A percentile compares a stretch with the other conserved stretches of the same genome.
These are phyloP conservation scores for Fusarium sp. DNA, from an alignment of 2,329 filamentous ascomycete species.

Conservation along the genomic window DNA sequence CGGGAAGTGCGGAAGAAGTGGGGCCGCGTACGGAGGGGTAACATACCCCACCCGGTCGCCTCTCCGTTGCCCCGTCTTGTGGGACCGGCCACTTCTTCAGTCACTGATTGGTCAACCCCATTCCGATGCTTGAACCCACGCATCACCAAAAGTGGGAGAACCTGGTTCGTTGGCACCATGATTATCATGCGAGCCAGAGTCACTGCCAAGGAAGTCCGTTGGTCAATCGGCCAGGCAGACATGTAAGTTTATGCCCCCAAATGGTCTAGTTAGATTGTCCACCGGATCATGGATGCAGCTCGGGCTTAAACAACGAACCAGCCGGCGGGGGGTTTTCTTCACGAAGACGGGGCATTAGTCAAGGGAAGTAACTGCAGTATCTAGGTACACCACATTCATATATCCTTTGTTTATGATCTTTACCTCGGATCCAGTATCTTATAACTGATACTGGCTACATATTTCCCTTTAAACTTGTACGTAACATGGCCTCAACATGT, in stretches of 20 bases:
- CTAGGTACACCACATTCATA: no score
- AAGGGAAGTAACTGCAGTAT: no score
- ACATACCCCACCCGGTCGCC: no score
- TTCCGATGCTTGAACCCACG: no score
- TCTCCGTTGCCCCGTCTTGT: background rate
- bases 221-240: no score
- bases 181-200: no score
- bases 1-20: background rate
- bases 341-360: no score
- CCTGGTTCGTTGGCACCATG: background rate
- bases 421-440: background rate
- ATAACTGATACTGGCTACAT: background rate
- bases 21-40: background rate
- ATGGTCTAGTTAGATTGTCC: background rate
- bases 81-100: background rate
- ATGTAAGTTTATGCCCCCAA: background rate
- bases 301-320: background rate
- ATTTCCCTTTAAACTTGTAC: background rate
- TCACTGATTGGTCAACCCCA: background rate
- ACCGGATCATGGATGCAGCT: background rate
- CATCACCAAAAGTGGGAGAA: background rate
- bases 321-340: background rate
- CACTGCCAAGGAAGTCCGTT: no score
- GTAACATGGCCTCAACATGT: background rate
- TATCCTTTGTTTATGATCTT: no score